A percentile compares a stretch with the other conserved stretches of the same genome.
phyloP scores from a whole-genome alignment of 176 grass and related monocot species.

The Eremochloa ophiuroides region DNA sequence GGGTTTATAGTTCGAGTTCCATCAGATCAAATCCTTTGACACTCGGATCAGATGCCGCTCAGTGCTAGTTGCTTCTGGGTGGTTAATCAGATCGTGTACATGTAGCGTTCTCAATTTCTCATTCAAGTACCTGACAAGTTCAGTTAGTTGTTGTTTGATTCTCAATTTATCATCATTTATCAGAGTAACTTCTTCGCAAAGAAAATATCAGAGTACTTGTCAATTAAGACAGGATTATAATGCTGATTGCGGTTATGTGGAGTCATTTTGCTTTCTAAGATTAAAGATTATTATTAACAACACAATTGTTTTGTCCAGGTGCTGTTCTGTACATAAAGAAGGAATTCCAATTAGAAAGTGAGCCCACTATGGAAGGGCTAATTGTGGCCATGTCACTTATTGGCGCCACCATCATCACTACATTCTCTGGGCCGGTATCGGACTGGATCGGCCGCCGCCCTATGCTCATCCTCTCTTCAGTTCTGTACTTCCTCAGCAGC shows the following conservation, averaged over 20 bases:
- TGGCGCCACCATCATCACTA: conserved; percentile 84
- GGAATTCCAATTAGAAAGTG: conserved; percentile 66
- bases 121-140: background rate
- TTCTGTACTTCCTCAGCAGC: conserved; percentile 71
- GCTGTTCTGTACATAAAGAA: conserved; percentile 88
- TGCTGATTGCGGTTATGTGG: background rate
- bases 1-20: background rate
- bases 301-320: conserved; percentile 35
- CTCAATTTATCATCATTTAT: background rate
- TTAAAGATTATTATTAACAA: background rate
- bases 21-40: background rate
- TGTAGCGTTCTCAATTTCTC: background rate
- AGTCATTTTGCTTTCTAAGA: conserved; percentile 6
- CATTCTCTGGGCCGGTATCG: conserved; percentile 68
- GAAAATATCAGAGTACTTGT: background rate
- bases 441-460: conserved; percentile 75
- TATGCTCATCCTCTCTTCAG: conserved; percentile 69
- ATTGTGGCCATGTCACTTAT: conserved; percentile 93
- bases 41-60: background rate
- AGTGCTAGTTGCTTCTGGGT: background rate
- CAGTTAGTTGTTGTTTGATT: background rate
- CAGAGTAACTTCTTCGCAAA: background rate
- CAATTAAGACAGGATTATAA: background rate
- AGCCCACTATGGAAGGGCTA: conserved; percentile 78
- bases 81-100: background rate